Evolutionary conservation across 1,139 yeast genomes (phyloP).

Genomic region (Citeromyces siamensis): DNA sequence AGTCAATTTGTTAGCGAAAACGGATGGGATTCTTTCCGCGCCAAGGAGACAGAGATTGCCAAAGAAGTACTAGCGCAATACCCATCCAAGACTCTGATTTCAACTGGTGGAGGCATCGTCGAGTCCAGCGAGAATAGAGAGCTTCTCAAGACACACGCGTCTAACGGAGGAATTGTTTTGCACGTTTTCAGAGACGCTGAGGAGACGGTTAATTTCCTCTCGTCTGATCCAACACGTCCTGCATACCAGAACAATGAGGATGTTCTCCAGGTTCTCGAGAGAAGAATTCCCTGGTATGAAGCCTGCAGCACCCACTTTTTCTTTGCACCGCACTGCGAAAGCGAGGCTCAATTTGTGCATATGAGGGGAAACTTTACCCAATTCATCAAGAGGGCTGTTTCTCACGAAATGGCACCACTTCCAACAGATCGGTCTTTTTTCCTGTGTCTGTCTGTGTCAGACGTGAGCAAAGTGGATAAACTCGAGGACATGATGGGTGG

Average conservation of each 20-base stretch:
- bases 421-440: constrained; percentile 55
- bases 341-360: constrained; percentile 38
- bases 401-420: constrained; percentile 27
- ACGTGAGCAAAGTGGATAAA: constrained; percentile 33
- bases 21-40: constrained; percentile 86
- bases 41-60: constrained; percentile 49
- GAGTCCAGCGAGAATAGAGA: constrained; percentile 63
- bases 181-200: constrained; percentile 85
- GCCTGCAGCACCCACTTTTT: constrained; percentile 73
- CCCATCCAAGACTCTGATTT: constrained; percentile 53
- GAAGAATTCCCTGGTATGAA: constrained; percentile 70
- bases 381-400: constrained; percentile 54
- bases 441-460: constrained; percentile 56
- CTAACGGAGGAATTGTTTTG: constrained; percentile 39
- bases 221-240: constrained; percentile 76
- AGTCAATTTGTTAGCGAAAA: constrained; percentile 51
- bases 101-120: constrained; percentile 97
- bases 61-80: constrained; percentile 33
- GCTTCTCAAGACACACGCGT: constrained; percentile 39
- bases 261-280: constrained; percentile 69
- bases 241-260: constrained; percentile 54
- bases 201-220: constrained; percentile 64
- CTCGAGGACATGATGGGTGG: constrained; percentile 53
- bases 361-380: constrained; percentile 48
- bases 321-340: constrained; percentile 62